Evolutionary conservation across 2,329 filamentous ascomycete species (phyloP).

Genomic region (Hymenoscyphus scutula): DNA sequence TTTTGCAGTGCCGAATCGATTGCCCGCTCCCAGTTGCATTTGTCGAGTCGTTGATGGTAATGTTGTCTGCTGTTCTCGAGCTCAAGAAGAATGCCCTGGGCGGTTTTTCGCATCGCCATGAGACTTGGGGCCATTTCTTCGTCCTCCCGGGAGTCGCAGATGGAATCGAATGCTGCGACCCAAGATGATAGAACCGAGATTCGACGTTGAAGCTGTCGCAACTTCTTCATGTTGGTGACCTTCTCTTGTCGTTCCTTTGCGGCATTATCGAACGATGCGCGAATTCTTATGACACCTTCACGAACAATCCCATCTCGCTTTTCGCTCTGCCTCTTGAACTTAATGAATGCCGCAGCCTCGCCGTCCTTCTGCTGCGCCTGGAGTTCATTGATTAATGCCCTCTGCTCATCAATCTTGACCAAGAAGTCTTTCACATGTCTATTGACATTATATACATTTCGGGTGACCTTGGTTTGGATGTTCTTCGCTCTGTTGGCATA

Average conservation of each 20-base stretch:
- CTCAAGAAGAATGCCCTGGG: slow-evolving; percentile 83
- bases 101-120: slow-evolving; percentile 77
- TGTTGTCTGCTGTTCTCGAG: slow-evolving; percentile 88
- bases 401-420: slow-evolving; percentile 98
- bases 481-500: slow-evolving; percentile 99
- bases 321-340: slow-evolving; percentile 86
- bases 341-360: slow-evolving; percentile 76
- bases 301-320: slow-evolving; percentile 74
- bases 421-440: slow-evolving; percentile 98
- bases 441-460: slow-evolving; percentile 98
- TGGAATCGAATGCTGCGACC: slow-evolving; percentile 85
- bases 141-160: slow-evolving; percentile 70
- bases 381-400: slow-evolving; percentile 93
- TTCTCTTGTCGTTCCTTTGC: slow-evolving; percentile 75
- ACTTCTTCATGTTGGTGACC: slow-evolving; percentile 73
- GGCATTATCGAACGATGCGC: slow-evolving; percentile 80
- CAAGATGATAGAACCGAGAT: slow-evolving; percentile 86
- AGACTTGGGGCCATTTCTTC: slow-evolving; percentile 70
- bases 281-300: slow-evolving; percentile 78
- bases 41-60: slow-evolving; percentile 79
- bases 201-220: slow-evolving; percentile 78
- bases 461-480: slow-evolving; percentile 98
- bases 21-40: slow-evolving; percentile 80
- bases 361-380: slow-evolving; percentile 89
- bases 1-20: slow-evolving; percentile 87